Base-by-base conservation (phyloP, 164 flowering plant species). In the Vitis amurensis region DNA sequence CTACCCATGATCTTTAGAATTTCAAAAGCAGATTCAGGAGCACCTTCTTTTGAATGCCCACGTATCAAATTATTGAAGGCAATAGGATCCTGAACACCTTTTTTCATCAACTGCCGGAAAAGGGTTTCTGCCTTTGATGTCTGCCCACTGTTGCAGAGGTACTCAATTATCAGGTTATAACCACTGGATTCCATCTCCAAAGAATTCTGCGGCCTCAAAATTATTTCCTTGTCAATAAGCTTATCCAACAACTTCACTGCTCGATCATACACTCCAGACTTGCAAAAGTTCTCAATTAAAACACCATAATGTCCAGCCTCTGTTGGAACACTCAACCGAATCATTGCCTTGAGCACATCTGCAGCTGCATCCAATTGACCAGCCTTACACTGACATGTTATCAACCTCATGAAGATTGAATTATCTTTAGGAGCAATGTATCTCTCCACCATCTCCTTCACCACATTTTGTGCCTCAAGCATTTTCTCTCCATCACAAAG, bases 281-380 rank as follows among this genome's bases (percentile, higher is more conserved):
- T 88, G 82, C 98, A 93, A 62, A 81, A 83, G 64, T 74, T 80
- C 73, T 93, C 93, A 64, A 95, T 88, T 67, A 95, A 78, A 58
- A 93, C 55, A n/a, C 97, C 93, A 75, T 92, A 95, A 71, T 95
- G 99, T 14, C 96, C 88, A 9, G 94, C 84, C 75, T 93, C 94
- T 1, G 90, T 79, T 10, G 96, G 94, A 71, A 95, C 71, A 64
- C 88, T 86, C 80, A 91, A 72, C 63, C 83, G 74, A 59, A 77
- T 80, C 99, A 95, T 95, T 19, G 83, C 89, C 73, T 87, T 83
- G 4, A 95, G 87, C 68, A 95, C 96, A 68, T 86, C 88, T 1
- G 69, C 78, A 71, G 96, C 98, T 31, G 95, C 90, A 77, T 87
- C 87, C 73, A 95, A 60, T 62, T 89, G 71, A 14, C 92, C 92